Base-by-base conservation (phyloP, 257 asterid species). In the Solanum gandarillasii region DNA sequence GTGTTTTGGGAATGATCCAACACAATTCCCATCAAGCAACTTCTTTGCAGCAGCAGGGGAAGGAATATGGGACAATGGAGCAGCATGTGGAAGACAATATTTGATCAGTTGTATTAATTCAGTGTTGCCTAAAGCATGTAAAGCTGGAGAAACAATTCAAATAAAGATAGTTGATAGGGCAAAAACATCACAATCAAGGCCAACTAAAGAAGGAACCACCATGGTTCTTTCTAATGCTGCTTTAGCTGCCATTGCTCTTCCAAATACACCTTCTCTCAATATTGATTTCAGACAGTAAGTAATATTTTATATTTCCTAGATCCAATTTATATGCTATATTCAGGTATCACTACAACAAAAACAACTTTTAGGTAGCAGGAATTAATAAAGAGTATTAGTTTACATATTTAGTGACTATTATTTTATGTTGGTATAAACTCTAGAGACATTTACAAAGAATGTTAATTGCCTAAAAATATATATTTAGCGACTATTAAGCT, bases 1-100 rank as follows among this genome's bases (percentile, higher is more conserved):
- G 60, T 96, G 98, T 62, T 94, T 88, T 73, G 96, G 94, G 12
- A 72, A 20, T 1, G 95, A 94, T 62, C 85, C 87, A 21, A 81
- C 94, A 6, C 94, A 95, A 88, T 95, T 96, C 18, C 98, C 98
- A 55, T 46, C 94, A 68, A 94, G 94, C 93, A 92, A 91, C 79
- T 88, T 90, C 4, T 95, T 96, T 39, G 98, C 94, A 23, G 98
- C 98, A 3, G 98, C 95, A 5, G 98, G 98, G 4, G 98, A 93
- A 41, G 97, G 95, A 12, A 85, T 94, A 10, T 95, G 98, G 98
- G 98, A 96, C 87, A 92, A 95, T 46, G 95, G 98, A 5, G 98
- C 98, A 5, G 92, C 98, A 2, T 95, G 98, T 86, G 98, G 98
- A 29, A 92, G 98, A 83, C 96, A 93, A 87, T 96, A 96, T 65